phyloP scores from a whole-genome alignment of 768 basidiomycete genomes.

The Lanmaoa rubissima region DNA sequence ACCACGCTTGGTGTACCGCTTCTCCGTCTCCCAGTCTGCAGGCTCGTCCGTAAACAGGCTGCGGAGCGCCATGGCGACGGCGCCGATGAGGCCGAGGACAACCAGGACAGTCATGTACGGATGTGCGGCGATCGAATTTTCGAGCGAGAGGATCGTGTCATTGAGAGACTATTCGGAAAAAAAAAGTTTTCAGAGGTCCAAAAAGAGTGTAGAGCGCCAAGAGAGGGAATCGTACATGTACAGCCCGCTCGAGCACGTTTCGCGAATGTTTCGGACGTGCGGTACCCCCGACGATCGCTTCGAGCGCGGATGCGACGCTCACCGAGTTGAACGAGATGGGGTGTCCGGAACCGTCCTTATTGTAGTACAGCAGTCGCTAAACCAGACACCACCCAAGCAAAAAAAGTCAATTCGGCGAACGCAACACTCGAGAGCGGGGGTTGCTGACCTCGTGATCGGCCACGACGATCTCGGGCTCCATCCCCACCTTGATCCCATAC shows the following conservation, averaged over 20 bases:
- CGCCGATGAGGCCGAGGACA: conserved; percentile 10
- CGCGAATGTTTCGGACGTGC: conserved; percentile 62
- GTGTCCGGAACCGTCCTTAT: conserved; percentile 55
- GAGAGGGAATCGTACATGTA: conserved; percentile 45
- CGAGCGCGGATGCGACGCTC: conserved; percentile 67
- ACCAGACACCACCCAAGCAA: too few species aligned
- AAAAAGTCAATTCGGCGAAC: neutral
- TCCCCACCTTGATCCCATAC: conserved; percentile 61
- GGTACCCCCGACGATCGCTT: conserved; percentile 55
- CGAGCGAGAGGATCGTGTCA: conserved; percentile 5
- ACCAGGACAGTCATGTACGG: conserved; percentile 17
- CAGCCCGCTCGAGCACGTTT: conserved; percentile 63
- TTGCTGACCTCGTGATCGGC: conserved; percentile 60
- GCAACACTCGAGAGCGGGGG: too few species aligned
- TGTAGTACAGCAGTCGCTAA: conserved; percentile 75
- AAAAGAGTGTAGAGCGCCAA: too few species aligned
- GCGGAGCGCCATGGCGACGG: conserved; percentile 11
- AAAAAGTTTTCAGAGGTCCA: too few species aligned
- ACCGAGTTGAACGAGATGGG: conserved; percentile 53
- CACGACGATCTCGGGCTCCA: conserved; percentile 54
- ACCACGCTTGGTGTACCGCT: conserved; percentile 18
- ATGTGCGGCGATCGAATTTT: conserved; percentile 14
- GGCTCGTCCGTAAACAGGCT: conserved; percentile 19
- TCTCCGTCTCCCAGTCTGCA: conserved; percentile 9
- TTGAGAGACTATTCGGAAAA: conserved; percentile 16